These are phyloP conservation scores for Royoungia palumana DNA, from an alignment of 768 basidiomycete species.

Conservation along the genomic window DNA sequence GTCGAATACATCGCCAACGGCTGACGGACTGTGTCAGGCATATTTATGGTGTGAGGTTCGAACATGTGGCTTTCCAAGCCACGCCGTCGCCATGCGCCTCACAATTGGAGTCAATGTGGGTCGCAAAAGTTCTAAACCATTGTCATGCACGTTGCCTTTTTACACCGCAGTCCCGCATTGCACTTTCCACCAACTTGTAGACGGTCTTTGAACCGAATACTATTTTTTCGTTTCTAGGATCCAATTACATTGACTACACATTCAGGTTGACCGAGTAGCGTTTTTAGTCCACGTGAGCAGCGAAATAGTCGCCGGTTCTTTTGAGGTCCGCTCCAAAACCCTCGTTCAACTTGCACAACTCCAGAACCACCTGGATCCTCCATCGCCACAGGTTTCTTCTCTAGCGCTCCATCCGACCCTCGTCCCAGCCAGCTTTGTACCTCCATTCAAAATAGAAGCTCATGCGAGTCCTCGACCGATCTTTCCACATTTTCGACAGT, in stretches of 20 bases:
- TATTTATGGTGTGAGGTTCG: no score
- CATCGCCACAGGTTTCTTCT: background rate
- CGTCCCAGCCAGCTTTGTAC: constrained; percentile 4
- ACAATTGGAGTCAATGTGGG: no score
- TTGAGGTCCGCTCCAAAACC: constrained; percentile 39
- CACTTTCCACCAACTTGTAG: background rate
- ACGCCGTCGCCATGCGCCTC: no score
- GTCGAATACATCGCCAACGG: no score
- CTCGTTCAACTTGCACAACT: constrained; percentile 44
- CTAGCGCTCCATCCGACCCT: background rate
- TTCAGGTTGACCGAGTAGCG: background rate
- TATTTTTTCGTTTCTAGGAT: background rate
- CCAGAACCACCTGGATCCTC: constrained; percentile 26
- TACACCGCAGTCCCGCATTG: background rate
- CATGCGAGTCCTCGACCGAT: constrained; percentile 38
- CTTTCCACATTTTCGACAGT: constrained; percentile 35
- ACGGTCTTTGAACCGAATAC: background rate
- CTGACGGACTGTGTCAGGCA: no score
- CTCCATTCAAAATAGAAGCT: constrained; percentile 9
- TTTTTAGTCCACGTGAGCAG: constrained; percentile 28
- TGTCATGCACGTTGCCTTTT: background rate
- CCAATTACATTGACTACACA: no score
- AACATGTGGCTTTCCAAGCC: no score
- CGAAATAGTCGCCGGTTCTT: constrained; percentile 10
- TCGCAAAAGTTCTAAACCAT: no score